phyloP scores from a whole-genome alignment of 192 early-diverging fungal species.

The Coemansia sp. region DNA sequence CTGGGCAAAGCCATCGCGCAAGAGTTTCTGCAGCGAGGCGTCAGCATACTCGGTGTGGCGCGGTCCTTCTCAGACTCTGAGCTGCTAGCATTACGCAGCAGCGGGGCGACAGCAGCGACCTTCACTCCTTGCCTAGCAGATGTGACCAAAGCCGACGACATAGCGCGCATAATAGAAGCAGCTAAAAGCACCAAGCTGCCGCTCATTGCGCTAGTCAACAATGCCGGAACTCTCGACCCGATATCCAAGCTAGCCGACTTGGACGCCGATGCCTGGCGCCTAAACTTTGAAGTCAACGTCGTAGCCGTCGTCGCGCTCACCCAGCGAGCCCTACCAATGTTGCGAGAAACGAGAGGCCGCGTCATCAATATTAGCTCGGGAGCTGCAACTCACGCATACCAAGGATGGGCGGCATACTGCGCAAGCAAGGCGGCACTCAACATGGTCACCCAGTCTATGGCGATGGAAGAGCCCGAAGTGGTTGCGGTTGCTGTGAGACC shows the following conservation, averaged over 20 bases:
- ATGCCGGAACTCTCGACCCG: slow-evolving; percentile 68
- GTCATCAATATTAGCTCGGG: slow-evolving; percentile 85
- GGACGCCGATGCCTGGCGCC: slow-evolving; percentile 61
- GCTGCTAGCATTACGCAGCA: background rate
- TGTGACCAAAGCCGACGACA: slow-evolving; percentile 52
- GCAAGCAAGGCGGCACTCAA: slow-evolving; percentile 82
- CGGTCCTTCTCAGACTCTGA: slow-evolving; percentile 56
- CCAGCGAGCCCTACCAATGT: slow-evolving; percentile 66
- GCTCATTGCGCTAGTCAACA: slow-evolving; percentile 23
- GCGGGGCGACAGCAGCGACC: slow-evolving; percentile 34
- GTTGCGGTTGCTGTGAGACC: slow-evolving; percentile 75
- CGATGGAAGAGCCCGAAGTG: slow-evolving; percentile 74
- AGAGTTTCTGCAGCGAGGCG: slow-evolving; percentile 56
- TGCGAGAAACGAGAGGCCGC: slow-evolving; percentile 65
- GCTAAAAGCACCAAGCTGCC: slow-evolving; percentile 69
- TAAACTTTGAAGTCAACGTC: slow-evolving; percentile 75
- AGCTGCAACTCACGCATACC: slow-evolving; percentile 66
- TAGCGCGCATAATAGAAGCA: slow-evolving; percentile 62
- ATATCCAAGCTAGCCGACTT: slow-evolving; percentile 62
- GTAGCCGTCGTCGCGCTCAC: slow-evolving; percentile 70
- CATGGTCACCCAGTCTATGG: slow-evolving; percentile 69
- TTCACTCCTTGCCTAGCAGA: slow-evolving; percentile 66
- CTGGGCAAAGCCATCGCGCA: slow-evolving; percentile 70
- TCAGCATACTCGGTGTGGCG: slow-evolving; percentile 73
- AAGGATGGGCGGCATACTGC: slow-evolving; percentile 86